Conservation (phyloP, 2,329 filamentous ascomycete species). For the Fusarium pseudonygamai region DNA sequence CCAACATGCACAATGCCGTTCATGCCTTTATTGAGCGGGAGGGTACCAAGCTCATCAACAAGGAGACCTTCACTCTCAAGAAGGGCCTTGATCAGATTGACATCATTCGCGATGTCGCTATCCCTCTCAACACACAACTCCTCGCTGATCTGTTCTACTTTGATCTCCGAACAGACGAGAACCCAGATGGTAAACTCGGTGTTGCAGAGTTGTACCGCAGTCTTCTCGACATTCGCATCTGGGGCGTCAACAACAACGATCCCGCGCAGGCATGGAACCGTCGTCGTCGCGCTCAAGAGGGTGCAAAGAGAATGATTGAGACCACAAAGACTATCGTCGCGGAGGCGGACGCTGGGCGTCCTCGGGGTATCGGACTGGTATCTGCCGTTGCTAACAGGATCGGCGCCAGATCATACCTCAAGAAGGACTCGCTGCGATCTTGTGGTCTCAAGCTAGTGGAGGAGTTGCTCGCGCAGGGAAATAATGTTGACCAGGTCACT, state of each 20-base stretch:
- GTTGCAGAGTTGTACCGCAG: slow-evolving; percentile 54
- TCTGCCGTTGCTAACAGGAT: slow-evolving; percentile 43
- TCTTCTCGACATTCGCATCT: slow-evolving; percentile 56
- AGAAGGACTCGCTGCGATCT: slow-evolving; percentile 50
- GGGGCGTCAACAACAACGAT: slow-evolving; percentile 59
- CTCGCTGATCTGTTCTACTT: slow-evolving; percentile 67
- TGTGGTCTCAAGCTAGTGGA: slow-evolving; percentile 52
- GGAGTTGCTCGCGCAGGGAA: slow-evolving; percentile 48
- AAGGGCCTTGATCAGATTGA: slow-evolving; percentile 53
- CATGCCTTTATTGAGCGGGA: slow-evolving; percentile 47
- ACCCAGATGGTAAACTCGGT: slow-evolving; percentile 59
- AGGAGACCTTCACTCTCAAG: slow-evolving; percentile 50
- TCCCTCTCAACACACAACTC: slow-evolving; percentile 65
- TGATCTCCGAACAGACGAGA: slow-evolving; percentile 64
- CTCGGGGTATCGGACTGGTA: slow-evolving; percentile 45
- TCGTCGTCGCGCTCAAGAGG: slow-evolving; percentile 54
- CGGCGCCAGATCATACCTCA: slow-evolving; percentile 44
- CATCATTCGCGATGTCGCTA: slow-evolving; percentile 63
- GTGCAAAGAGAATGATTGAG: slow-evolving; percentile 49
- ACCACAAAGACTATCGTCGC: slow-evolving; percentile 53
- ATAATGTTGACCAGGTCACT: slow-evolving; percentile 46
- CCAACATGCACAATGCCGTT: slow-evolving; percentile 45
- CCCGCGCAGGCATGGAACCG: slow-evolving; percentile 58
- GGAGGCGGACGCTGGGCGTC: slow-evolving; percentile 46
- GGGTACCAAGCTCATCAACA: slow-evolving; percentile 52